Evolutionary conservation across 140 eudicot species (phyloP).

Genomic region (Cichorium intybus): DNA sequence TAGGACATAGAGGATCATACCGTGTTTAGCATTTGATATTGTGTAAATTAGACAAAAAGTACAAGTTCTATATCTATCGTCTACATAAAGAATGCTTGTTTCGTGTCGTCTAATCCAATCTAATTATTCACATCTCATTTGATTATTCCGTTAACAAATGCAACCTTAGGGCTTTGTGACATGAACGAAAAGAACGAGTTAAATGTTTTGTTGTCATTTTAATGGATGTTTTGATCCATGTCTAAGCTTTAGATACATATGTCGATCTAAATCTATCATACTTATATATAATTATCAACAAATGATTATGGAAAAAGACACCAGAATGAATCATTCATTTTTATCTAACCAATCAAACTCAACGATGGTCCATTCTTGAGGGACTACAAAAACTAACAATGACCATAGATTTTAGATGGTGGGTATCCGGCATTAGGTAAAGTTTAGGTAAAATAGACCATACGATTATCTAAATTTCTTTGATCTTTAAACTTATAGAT

Average conservation of each 20-base stretch:
- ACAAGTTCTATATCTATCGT: no score
- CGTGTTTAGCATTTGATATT: no score
- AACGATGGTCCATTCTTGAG: conserved; percentile 16
- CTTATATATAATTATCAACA: neutral
- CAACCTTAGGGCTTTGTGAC: neutral
- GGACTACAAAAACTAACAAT: neutral
- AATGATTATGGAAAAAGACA: conserved; percentile 1
- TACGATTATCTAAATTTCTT: neutral
- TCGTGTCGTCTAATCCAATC: neutral
- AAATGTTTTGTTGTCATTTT: no score
- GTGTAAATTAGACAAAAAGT: no score
- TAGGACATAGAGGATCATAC: no score
- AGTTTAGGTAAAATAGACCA: conserved; percentile 18
- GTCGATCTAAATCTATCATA: neutral
- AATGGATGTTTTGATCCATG: neutral
- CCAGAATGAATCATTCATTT: neutral
- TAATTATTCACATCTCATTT: neutral
- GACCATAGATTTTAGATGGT: neutral
- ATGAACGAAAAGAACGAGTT: neutral
- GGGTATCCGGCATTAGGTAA: neutral
- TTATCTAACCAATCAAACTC: conserved; percentile 14
- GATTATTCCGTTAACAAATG: neutral
- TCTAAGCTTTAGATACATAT: neutral
- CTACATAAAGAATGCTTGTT: no score
- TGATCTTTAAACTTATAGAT: neutral